Evolutionary conservation across 768 basidiomycete genomes (phyloP), one percentile per base, ranked within the genome.

Genomic region (Auricularia auricula-judae): DNA sequence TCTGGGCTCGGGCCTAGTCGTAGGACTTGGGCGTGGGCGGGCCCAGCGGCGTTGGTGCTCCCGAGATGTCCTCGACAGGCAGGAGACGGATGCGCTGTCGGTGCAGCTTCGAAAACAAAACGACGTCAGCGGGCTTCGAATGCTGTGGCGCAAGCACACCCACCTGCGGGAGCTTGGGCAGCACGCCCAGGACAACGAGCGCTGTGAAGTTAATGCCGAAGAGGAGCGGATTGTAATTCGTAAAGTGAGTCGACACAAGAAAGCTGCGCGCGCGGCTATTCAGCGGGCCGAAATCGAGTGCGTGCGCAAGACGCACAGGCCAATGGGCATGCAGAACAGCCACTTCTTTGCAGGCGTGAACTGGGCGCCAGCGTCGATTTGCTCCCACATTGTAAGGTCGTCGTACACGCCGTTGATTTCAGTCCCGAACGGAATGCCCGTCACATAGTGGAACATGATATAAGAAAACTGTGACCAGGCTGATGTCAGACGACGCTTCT

Each of bases 341-440:
- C 94, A 98, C 74, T 99, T 99, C 79, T 93, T 97, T 4, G 97
- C 88, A 0, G 97, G 97, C 4, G 97, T 99, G 76, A 98, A 97
- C 71, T 98, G 97, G 0, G 95, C 97, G 44, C 97, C 97, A 61
- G 91, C 89, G 75, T 99, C 97, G 61, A 99, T 99, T 80, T 99
- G 97, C 73, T 99, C 97, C 97, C 97, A 99, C 36, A 99, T 79
- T 0, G 97, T 98, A 60, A 98, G 82, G 70, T 98, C 93, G 74
- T 98, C 97, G 76, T 96, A 99, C 12, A 93, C 97, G 11, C 87
- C 88, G 69, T 92, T 89, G 54, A 88, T 78, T 66, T 90, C 86
- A 64, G 85, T 87, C 70, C 93, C 88, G 74, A 98, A 98, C 7
- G 96, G 96, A 53, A 96, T 93, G 63, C 96, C 96, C 8, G 94